phyloP scores from a whole-genome alignment of 768 basidiomycete species.

The Lepiota brunneoincarnata region DNA sequence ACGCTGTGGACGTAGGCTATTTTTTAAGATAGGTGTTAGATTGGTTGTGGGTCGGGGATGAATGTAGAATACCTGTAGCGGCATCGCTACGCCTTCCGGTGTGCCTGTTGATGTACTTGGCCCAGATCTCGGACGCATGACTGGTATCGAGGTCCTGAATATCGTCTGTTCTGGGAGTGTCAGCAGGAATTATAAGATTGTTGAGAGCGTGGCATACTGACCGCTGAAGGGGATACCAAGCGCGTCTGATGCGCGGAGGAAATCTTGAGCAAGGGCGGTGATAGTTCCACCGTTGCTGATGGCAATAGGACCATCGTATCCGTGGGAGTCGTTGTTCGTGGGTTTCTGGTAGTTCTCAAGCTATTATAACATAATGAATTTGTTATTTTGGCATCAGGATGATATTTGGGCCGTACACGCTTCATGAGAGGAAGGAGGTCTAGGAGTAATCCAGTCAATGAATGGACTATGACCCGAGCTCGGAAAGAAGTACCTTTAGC shows the following conservation, averaged over 20 bases:
- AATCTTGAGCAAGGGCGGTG: constrained; percentile 64
- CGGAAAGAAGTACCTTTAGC: constrained; percentile 43
- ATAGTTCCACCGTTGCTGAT: constrained; percentile 70
- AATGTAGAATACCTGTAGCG: constrained; percentile 45
- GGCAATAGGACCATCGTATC: constrained; percentile 72
- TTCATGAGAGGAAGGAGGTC: constrained; percentile 74
- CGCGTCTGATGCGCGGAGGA: constrained; percentile 59
- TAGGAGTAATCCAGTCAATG: constrained; percentile 19
- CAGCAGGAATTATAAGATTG: not conserved
- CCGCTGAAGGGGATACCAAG: constrained; percentile 65
- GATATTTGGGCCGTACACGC: constrained; percentile 31
- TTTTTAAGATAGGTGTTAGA: not conserved
- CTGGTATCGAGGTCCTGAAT: constrained; percentile 63
- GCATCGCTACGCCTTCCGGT: constrained; percentile 73
- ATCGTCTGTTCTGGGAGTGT: constrained; percentile 46
- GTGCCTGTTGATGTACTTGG: constrained; percentile 74
- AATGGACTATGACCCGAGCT: not conserved
- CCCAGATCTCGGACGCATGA: constrained; percentile 71
- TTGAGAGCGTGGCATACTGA: constrained; percentile 24
- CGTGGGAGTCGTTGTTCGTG: constrained; percentile 61
- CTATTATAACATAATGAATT: constrained; percentile 24
- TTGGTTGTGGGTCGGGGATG: not conserved
- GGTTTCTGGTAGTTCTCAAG: constrained; percentile 80
- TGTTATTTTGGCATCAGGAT: not conserved
- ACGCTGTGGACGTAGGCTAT: constrained; percentile 68